Evolutionary conservation across 345 rosid genomes (phyloP).

Genomic region (Eucalyptus guilfoylei): DNA sequence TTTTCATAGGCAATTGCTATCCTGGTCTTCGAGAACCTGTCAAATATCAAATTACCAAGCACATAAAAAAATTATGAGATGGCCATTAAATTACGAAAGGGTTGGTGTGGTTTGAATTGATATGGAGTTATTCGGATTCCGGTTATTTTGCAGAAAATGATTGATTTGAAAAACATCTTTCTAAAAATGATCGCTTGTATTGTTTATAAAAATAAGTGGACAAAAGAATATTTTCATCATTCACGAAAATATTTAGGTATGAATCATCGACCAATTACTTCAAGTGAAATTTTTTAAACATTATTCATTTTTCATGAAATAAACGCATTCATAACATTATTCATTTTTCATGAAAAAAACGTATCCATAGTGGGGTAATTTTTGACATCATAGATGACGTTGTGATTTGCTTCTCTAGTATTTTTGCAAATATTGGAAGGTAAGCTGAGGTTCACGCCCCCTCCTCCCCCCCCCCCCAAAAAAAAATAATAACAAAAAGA

Average conservation of each 20-base stretch:
- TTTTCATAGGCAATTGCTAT: background rate
- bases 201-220: no score
- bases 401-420: background rate
- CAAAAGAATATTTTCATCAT: no score
- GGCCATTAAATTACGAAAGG: background rate
- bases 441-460: background rate
- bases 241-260: no score
- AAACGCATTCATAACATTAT: no score
- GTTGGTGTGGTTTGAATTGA: background rate
- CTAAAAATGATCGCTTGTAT: no score
- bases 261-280: no score
- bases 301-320: no score
- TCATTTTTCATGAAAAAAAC: no score
- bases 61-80: background rate
- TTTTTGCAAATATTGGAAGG: background rate
- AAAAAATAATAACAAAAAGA: background rate
- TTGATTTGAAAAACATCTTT: no score
- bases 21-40: background rate
- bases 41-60: background rate
- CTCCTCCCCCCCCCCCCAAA: rapidly evolving
- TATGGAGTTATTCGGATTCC: background rate
- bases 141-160: rapidly evolving
- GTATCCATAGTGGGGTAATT: no score
- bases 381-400: background rate
- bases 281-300: no score